Percentiles rank a stretch among this genome's conserved stretches.
Conservation (phyloP, 371 early-diverging fungal genomes). For the Chytridiales sp. region DNA sequence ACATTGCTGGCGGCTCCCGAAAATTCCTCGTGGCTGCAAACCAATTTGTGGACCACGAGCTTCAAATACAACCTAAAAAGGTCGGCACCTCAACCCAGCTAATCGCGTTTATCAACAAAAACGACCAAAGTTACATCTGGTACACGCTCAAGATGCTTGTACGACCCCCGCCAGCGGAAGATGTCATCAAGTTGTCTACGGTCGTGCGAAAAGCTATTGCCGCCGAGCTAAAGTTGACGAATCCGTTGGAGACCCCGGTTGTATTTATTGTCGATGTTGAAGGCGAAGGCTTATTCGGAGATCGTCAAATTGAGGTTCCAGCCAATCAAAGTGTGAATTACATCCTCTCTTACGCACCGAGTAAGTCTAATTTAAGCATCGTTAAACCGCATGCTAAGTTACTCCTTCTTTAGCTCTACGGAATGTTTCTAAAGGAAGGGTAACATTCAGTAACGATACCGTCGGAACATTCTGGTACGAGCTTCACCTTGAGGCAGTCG, state of each 20-base stretch:
- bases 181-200: slow-evolving; percentile 25
- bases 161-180: slow-evolving; percentile 31
- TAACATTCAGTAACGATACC: slow-evolving; percentile 35
- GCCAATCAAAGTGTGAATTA: slow-evolving; percentile 26
- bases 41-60: slow-evolving; percentile 19
- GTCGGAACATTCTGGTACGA: slow-evolving; percentile 50
- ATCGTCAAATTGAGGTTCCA: slow-evolving; percentile 7
- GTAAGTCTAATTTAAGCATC: slow-evolving; percentile 27
- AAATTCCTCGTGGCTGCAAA: slow-evolving; percentile 27
- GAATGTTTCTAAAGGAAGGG: slow-evolving; percentile 23
- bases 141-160: slow-evolving; percentile 33
- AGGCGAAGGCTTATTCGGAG: slow-evolving; percentile 34
- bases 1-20: slow-evolving; percentile 15
- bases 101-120: slow-evolving; percentile 40
- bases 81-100: slow-evolving; percentile 29
- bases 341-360: slow-evolving; percentile 33
- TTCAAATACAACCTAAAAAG: slow-evolving; percentile 20
- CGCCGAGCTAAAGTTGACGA: slow-evolving; percentile 32
- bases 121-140: slow-evolving; percentile 42
- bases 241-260: slow-evolving; percentile 32
- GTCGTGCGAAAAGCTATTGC: slow-evolving; percentile 27
- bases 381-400: not conserved
- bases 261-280: slow-evolving; percentile 20
- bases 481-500: slow-evolving; percentile 35
- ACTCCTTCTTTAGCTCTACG: slow-evolving; percentile 7